Percentiles rank a stretch among this genome's conserved stretches.
These are phyloP conservation scores for Sparassis latifolia DNA, from an alignment of 1,284 basidiomycete species.

Conservation along the genomic window DNA sequence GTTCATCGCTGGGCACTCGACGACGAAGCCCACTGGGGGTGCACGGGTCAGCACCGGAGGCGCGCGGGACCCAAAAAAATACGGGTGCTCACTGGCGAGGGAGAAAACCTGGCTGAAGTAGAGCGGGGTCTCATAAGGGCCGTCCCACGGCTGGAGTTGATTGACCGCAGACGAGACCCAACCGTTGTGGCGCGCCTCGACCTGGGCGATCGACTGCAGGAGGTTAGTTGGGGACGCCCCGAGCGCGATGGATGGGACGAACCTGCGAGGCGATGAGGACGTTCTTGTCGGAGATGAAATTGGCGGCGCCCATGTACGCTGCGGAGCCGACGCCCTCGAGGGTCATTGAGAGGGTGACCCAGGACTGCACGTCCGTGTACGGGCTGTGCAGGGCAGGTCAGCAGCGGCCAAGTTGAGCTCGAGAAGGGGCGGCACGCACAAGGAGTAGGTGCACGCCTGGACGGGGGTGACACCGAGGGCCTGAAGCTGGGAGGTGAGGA, in stretches of 20 bases:
- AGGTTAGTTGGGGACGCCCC: background rate
- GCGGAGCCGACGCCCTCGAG: slow-evolving; percentile 52
- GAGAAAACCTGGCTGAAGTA: slow-evolving; percentile 41
- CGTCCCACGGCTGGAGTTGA: slow-evolving; percentile 46
- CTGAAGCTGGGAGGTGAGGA: slow-evolving; percentile 22
- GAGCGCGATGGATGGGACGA: slow-evolving; percentile 4
- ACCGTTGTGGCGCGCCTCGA: slow-evolving; percentile 40
- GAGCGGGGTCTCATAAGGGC: slow-evolving; percentile 48
- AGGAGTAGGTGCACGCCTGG: slow-evolving; percentile 51
- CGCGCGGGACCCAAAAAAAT: background rate
- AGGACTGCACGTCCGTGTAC: slow-evolving; percentile 38
- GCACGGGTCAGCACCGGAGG: background rate
- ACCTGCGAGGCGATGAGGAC: slow-evolving; percentile 28
- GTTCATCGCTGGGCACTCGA: slow-evolving; percentile 37
- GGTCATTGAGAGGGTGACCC: slow-evolving; percentile 44
- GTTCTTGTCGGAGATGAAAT: slow-evolving; percentile 33
- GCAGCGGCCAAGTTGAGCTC: background rate
- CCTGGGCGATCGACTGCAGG: slow-evolving; percentile 30
- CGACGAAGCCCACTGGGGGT: slow-evolving; percentile 31
- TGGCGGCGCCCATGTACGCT: slow-evolving; percentile 50
- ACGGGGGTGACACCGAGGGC: slow-evolving; percentile 49
- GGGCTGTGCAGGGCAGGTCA: slow-evolving; percentile 31
- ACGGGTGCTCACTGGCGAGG: slow-evolving; percentile 16
- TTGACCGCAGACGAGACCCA: slow-evolving; percentile 47
- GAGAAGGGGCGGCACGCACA: slow-evolving; percentile 32